Base-by-base conservation (phyloP, 2,329 filamentous ascomycete genomes). In the Orbilia oligospora region DNA sequence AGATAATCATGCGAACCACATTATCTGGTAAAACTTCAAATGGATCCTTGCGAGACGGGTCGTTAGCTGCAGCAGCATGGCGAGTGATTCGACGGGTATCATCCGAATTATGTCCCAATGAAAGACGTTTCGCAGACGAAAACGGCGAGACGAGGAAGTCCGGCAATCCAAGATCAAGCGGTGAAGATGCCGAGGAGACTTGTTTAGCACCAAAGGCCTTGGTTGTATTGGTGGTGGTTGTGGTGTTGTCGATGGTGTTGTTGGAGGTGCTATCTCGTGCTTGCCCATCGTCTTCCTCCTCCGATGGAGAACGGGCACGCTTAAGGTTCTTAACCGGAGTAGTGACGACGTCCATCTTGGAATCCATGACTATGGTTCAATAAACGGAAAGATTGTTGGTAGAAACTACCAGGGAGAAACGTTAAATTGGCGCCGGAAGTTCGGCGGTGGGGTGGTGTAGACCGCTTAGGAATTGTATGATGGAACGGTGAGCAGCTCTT, bases 11-110 rank as follows among this genome's bases (percentile, higher is more conserved):
- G 2, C 70, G 22, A 24, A 79, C 69, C 6, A 79, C 76, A 61
- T 79, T 79, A 58, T 79, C 76, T 1, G 76, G 76, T n/a, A 79
- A 27, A 5, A 73, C 64, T 16, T 69, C 38, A 27, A 79, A 79
- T 3, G 76, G 76, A 22, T 79, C 76, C 5, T 56, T 53, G 8
- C 41, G 27, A 5, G 61, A 46, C 5, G 73, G 44, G 33, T 67
- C 51, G 5, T 51, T 36, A 9, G 61, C 61, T 4, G 61, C 20
- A 2, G 73, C 73, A 0, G 58, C 58, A 46, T 71, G 58, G 38
- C 73, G 67, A 20, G 73, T 77, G 14, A 77, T 65, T 1, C 72
- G 33, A 20, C 73, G 67, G 5, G n/a, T 38, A 9, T 67, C 71
- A 36, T 73, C 63, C 14, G n/a, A 38, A 8, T 16, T 16, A 36